Percentiles rank a stretch among this genome's conserved stretches.
phyloP scores from a whole-genome alignment of 352 stramenopile genomes.

The Phytophthora megakarya region DNA sequence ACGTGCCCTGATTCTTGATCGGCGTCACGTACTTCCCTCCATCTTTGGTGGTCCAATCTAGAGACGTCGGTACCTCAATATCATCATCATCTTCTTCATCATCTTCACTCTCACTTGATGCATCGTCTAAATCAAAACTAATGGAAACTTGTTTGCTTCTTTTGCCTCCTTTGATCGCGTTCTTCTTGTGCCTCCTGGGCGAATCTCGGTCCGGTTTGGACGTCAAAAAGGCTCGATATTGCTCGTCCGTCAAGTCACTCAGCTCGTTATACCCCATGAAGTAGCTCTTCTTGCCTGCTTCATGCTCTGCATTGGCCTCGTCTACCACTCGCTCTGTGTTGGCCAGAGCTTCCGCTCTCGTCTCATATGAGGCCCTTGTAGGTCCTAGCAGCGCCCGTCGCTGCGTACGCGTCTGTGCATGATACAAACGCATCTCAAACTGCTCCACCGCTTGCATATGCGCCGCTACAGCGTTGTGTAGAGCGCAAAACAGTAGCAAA shows the following conservation, averaged over 20 bases:
- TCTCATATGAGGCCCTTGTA: conserved; percentile 45
- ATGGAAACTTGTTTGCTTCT: conserved; percentile 28
- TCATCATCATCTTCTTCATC: conserved; percentile 12
- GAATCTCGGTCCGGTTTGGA: conserved; percentile 46
- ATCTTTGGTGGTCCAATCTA: conserved; percentile 77
- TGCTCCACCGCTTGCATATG: conserved; percentile 15
- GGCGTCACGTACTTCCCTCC: conserved; percentile 86
- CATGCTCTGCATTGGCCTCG: conserved; percentile 50
- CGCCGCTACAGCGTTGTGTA: conserved; percentile 3
- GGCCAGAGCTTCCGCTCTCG: conserved; percentile 49
- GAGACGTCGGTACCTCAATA: conserved; percentile 42
- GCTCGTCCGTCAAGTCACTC: conserved; percentile 66
- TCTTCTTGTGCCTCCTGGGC: conserved; percentile 18
- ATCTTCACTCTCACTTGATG: conserved; percentile 22
- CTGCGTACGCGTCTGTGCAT: conserved; percentile 30
- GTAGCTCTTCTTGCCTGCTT: conserved; percentile 45
- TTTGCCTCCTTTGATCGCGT: conserved; percentile 11
- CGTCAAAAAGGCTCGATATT: conserved; percentile 66
- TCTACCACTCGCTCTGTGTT: conserved; percentile 45
- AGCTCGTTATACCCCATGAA: conserved; percentile 70
- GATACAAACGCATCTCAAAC: conserved; percentile 36
- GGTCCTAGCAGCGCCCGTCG: conserved; percentile 44
- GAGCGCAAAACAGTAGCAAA: conserved; percentile 13
- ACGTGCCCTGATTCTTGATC: conserved; percentile 94
- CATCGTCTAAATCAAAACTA: conserved; percentile 28